A percentile compares a stretch with the other conserved stretches of the same genome.
Conservation (phyloP, 768 basidiomycete genomes). For the Boletus reticulatus region DNA sequence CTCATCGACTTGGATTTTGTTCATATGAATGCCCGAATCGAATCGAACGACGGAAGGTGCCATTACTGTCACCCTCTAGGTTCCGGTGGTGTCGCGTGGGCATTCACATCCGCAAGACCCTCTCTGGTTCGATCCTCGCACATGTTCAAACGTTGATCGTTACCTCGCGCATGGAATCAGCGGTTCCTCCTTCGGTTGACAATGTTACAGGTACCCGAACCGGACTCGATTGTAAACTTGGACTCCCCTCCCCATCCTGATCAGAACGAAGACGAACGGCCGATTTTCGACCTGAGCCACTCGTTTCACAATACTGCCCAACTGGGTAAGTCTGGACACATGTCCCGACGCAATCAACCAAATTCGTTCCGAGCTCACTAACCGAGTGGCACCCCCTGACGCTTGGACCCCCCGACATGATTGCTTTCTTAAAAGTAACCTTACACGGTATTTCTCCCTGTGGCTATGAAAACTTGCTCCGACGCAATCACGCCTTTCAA, state of each 20-base stretch:
- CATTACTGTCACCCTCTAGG: too few relatives aligned
- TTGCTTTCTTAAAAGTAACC: slow-evolving; percentile 19
- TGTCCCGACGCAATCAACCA: slow-evolving; percentile 24
- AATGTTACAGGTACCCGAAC: slow-evolving; percentile 1
- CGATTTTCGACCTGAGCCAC: too few relatives aligned
- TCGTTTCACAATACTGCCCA: too few relatives aligned
- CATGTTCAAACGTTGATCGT: too few relatives aligned
- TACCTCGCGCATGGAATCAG: not conserved
- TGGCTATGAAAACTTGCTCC: slow-evolving; percentile 12
- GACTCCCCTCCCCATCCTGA: not conserved
- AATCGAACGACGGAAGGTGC: too few relatives aligned
- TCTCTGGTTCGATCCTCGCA: too few relatives aligned
- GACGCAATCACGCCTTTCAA: slow-evolving; percentile 26
- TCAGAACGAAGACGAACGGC: too few relatives aligned
- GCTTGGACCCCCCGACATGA: slow-evolving; percentile 17
- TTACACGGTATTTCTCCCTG: slow-evolving; percentile 11
- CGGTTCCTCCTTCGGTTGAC: not conserved
- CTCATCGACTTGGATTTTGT: not conserved
- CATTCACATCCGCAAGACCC: too few relatives aligned
- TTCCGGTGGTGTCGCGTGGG: too few relatives aligned
- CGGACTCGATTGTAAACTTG: slow-evolving; percentile 4
- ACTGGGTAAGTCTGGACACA: slow-evolving; percentile 10
- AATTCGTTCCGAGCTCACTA: slow-evolving; percentile 8
- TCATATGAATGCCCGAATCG: too few relatives aligned
- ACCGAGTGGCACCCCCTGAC: slow-evolving; percentile 22